Base-by-base conservation (phyloP, 2,329 filamentous ascomycete genomes). In the Ophiostoma tasmaniense region DNA sequence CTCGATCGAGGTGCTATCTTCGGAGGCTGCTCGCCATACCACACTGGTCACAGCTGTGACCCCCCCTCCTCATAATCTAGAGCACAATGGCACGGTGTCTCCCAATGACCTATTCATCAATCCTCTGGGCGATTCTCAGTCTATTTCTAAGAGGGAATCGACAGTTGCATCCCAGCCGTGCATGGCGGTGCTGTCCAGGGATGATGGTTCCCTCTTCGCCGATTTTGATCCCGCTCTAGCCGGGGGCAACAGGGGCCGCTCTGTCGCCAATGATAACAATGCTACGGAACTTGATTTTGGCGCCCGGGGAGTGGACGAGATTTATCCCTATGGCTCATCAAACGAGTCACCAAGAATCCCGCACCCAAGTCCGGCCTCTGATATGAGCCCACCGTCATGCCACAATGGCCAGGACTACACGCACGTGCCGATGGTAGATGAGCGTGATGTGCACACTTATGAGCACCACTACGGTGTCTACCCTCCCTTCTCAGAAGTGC, bases 51-150 rank as follows among this genome's bases (percentile, higher is more conserved):
- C 45, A 11, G 25, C 45, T 33, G 33, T 33, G 55, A 30, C 33
- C 8, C 45, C 45, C 11, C 50, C 4, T 13, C 30, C 8, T 3
- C 30, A 28, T 4, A 20, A 30, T 17, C 5, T 33, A 2, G 30
- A 28, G 22, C 39, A 68, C n/a, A 59, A 55, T n/a, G 67, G 61
- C 42, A 68, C 67, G 4, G 67, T 68, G 20, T 68, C 67, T 22
- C 67, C 67, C 20, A 22, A 17, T 10, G 67, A 68, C 61, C 39
- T 68, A 20, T 22, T 33, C 22, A 62, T 67, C 25, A 28, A 35
- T 3, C 55, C 66, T 17, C 22, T 39, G 1, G 7, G n/a, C 35
- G n/a, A 37, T 35, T 1, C 59, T 22, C 20, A 6, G 25, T 13
- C 25, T 25, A 4, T 7, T 4, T 8, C 30, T 10, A 61, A 37